phyloP scores from a whole-genome alignment of 2,329 filamentous ascomycete species.

The Colletotrichum magnum region DNA sequence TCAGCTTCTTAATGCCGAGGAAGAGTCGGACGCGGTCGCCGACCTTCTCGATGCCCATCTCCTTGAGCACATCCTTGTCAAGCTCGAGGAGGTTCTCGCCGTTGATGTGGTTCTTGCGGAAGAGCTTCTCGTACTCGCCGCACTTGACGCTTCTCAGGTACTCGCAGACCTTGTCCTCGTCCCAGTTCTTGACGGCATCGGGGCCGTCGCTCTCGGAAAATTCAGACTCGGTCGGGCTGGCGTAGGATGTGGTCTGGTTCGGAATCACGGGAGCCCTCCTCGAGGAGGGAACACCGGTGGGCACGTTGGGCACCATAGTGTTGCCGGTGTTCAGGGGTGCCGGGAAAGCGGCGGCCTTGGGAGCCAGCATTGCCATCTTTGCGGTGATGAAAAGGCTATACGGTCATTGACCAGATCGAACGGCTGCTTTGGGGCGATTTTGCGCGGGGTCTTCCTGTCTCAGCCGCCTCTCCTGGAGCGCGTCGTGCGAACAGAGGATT shows the following conservation, averaged over 20 bases:
- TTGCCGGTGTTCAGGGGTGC: constrained; percentile 65
- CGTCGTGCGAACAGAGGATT: constrained; percentile 34
- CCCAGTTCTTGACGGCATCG: constrained; percentile 86
- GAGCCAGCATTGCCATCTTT: constrained; percentile 83
- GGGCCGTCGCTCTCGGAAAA: constrained; percentile 87
- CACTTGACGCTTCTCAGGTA: constrained; percentile 94
- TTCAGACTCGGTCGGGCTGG: constrained; percentile 91
- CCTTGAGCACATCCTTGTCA: constrained; percentile 95
- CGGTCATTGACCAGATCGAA: constrained; percentile 24
- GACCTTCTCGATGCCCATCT: constrained; percentile 98
- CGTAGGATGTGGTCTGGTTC: constrained; percentile 70
- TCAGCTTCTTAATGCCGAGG: constrained; percentile 85
- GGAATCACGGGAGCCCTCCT: constrained; percentile 66
- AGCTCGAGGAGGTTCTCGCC: constrained; percentile 97
- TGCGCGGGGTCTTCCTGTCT: constrained; percentile 33
- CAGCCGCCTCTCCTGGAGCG: constrained; percentile 41
- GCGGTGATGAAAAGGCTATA: background rate
- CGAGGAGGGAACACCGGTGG: constrained; percentile 65
- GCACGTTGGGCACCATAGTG: constrained; percentile 60
- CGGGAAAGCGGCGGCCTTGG: constrained; percentile 77
- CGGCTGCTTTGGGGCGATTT: background rate
- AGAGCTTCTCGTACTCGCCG: constrained; percentile 91
- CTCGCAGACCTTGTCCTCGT: constrained; percentile 91
- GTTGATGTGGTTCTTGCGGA: constrained; percentile 95
- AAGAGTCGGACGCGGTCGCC: constrained; percentile 95